Evolutionary conservation across 306 rosid species (phyloP).

Genomic region (Begonia masoniana): DNA sequence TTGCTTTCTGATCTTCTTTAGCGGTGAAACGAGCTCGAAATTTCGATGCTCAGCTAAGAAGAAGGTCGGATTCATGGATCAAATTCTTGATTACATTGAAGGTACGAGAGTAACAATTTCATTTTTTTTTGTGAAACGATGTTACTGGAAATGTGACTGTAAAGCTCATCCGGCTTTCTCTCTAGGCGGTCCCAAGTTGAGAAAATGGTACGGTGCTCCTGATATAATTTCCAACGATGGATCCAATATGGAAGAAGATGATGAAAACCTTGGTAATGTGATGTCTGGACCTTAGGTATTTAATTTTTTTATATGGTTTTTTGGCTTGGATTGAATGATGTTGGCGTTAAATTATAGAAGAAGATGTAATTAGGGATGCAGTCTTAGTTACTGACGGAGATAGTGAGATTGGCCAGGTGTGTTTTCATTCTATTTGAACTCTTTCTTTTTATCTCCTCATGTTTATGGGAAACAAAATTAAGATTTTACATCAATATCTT

Average conservation of each 20-base stretch:
- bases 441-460: too few relatives aligned
- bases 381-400: constrained; percentile 84
- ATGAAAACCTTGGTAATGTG: constrained; percentile 36
- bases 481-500: too few relatives aligned
- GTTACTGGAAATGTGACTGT: not conserved
- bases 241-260: constrained; percentile 30
- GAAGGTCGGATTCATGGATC: constrained; percentile 61
- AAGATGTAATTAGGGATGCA: constrained; percentile 56
- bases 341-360: constrained; percentile 28
- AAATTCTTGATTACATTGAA: constrained; percentile 89
- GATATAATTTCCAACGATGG: constrained; percentile 59
- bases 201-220: constrained; percentile 96
- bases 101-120: constrained; percentile 19
- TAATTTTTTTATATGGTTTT: not conserved
- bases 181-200: constrained; percentile 82
- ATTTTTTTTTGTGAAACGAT: not conserved
- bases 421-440: constrained; percentile 6
- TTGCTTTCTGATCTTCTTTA: constrained; percentile 12
- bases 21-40: constrained; percentile 10
- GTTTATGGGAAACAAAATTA: too few relatives aligned
- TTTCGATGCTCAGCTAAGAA: constrained; percentile 65
- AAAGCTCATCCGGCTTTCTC: not conserved
- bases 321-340: not conserved
- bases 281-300: not conserved
- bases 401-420: constrained; percentile 91